Base-by-base conservation (phyloP, 164 flowering plant genomes). In the Cinnamomum micranthum region DNA sequence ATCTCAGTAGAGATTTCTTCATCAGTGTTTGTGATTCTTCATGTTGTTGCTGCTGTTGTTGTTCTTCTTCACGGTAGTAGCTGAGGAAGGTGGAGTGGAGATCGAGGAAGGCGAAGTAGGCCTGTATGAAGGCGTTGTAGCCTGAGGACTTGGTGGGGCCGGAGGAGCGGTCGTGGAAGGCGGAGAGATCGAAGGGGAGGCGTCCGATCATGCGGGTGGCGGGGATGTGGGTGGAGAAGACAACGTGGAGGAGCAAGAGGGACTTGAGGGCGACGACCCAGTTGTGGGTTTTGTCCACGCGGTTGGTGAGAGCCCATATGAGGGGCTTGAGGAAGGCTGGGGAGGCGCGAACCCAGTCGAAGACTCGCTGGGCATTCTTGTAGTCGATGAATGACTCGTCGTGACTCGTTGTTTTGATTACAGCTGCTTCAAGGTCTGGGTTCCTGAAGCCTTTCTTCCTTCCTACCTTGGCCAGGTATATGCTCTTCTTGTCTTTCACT, bases 231-330 rank as follows among this genome's bases (percentile, higher is more conserved):
- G 85, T 82, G 75, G 85, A 83, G 72, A 87, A 73, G 52, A 91
- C 80, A 25, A 94, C 93, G 64, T 96, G 98, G 80, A 92, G 76
- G 47, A 96, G 88, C 82, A 89, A 86, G 28, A 96, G 81, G 6
- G 91, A 91, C 62, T 94, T 96, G 11, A 94, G 78, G 1, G 93
- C 98, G 6, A 96, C 99, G 6, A 82, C 87, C 98, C 96, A 94
- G 73, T 79, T 79, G 0, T 82, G 79, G 0, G 97, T 92, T 71
- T 82, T 84, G 31, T 85, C 80, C 82, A 92, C 72, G 0, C 99
- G 87, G 5, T 23, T 55, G 0, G 92, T 74, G 28, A 96, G 74
- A 9, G 84, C 74, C 80, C 80, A 73, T 0, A 90, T 7, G 59
- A 92, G 74, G 50, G 96, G 88, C 59, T 76, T 84, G 64, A 87